Evolutionary conservation across 2,329 filamentous ascomycete genomes (phyloP).

Genomic region (Arthroderma uncinatum): DNA sequence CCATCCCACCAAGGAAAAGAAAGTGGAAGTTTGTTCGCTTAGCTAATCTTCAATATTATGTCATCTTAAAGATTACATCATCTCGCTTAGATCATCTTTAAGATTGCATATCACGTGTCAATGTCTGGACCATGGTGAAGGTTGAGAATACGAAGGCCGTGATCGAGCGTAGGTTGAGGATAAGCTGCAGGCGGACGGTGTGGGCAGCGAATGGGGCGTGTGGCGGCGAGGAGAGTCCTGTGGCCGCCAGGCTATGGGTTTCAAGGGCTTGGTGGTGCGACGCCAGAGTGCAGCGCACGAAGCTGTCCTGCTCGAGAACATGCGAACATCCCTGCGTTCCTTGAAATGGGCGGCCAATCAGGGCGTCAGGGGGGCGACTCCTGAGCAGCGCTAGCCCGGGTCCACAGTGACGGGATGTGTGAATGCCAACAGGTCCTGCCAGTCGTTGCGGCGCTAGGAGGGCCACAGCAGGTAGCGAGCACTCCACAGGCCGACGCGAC

Average conservation of each 20-base stretch:
- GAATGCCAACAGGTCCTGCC: neutral
- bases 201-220: no score
- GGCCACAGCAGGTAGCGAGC: no score
- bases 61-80: neutral
- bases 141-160: no score
- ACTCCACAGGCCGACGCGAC: no score
- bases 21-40: neutral
- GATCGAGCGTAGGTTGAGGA: no score
- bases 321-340: slow-evolving; percentile 9
- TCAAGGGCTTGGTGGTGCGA: neutral
- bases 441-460: no score
- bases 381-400: neutral
- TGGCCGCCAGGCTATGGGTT: neutral
- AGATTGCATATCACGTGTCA: neutral
- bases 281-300: neutral
- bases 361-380: neutral
- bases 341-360: slow-evolving; percentile 10
- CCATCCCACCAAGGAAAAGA: neutral
- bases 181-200: no score
- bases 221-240: neutral
- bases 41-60: neutral
- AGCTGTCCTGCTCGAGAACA: slow-evolving; percentile 1
- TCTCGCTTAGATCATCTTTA: neutral
- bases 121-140: no score
- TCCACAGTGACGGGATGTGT: neutral